Evolutionary conservation across 805 yeast species (phyloP), one percentile per base, ranked within the genome.

Genomic region (Lipomyces mesembrius): DNA sequence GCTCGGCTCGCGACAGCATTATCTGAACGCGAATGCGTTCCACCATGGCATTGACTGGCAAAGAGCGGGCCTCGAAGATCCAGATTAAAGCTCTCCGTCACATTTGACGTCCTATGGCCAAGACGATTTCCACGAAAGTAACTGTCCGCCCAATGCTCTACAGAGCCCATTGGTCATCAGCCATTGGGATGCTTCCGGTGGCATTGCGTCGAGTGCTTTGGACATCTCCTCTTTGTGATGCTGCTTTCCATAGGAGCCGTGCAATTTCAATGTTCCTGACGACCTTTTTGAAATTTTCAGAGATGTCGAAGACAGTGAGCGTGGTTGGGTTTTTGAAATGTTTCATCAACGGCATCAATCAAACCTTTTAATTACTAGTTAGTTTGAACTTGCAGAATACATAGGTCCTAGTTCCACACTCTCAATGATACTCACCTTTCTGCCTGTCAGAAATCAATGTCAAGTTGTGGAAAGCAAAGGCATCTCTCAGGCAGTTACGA

Each of bases 401-500:
- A 51, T 51, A 51, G 32, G 55, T 51, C 55, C 4, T 9, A 51
- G 22, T 22, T 51, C 55, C 55, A 51, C 55, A 51, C 32, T 51
- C 12, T 51, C 54, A 51, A 51, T 51, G 54, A n/a, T 51, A 51
- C 54, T 51, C 25, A 7, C 55, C 55, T 51, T 51, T 51, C 55
- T 51, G 55, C 22, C 55, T 51, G 29, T 51, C 55, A 51, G 55
- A 51, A 20, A 51, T 51, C 55, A 51, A 51, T 51, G 55, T 51
- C 55, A 51, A 27, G 5, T 22, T 27, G 32, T 51, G 55, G 55
- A 51, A 51, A 27, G 32, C 55, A 22, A 51, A 51, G 32, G 11
- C 55, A 49, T 49, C 52, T 2, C 52, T 57, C 22, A 66, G 59
- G 17, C 63, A 59, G 34, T 29, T 8, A 9, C 66, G 60, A 8